Evolutionary conservation across 495 filamentous ascomycete species (phyloP), one percentile per base, ranked within the genome.

Genomic region (Penicillium lagena): DNA sequence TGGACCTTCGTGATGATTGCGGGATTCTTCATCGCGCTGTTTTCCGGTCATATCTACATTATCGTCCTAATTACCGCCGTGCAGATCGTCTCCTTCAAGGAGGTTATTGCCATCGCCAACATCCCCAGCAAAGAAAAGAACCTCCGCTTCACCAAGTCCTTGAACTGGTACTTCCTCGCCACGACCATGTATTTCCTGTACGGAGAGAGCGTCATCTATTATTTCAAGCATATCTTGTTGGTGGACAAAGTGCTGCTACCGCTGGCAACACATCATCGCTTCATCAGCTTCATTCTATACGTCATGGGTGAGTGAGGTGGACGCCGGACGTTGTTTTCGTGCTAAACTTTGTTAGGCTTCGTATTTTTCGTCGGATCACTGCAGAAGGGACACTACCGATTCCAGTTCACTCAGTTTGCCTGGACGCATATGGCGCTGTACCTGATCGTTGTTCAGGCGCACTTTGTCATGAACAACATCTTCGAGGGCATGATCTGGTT

Each of bases 401-500:
- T 97, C 72, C 94, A 99, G 66, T 99, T 99, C 71, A 91, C 90
- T 35, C 91, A 99, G 60, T 99, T 97, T 59, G 94, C 88, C 38
- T 97, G 94, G 94, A 96, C 93, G 2, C 94, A 99, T 64, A 96
- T 99, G 89, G 94, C 94, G 2, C 78, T 99, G 29, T 96, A 95
- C 72, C 70, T 99, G 56, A 96, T 99, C 53, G 90, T 96, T 17
- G 89, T 96, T 10, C 94, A 99, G 63, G 89, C 94, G 15, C 94
- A 99, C 66, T 99, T 99, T 60, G 89, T 99, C 65, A 96, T 99
- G 86, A 97, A 99, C 75, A 99, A 97, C 67, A 84, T 97, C 47
- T 91, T 99, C 63, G 94, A 99, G 70, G 94, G 94, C 66, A 89
- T 99, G 88, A 93, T 99, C 62, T 99, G 94, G 94, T 97, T 99